Conservation (phyloP, 805 yeast genomes). For the Zygotorulaspora florentina region DNA sequence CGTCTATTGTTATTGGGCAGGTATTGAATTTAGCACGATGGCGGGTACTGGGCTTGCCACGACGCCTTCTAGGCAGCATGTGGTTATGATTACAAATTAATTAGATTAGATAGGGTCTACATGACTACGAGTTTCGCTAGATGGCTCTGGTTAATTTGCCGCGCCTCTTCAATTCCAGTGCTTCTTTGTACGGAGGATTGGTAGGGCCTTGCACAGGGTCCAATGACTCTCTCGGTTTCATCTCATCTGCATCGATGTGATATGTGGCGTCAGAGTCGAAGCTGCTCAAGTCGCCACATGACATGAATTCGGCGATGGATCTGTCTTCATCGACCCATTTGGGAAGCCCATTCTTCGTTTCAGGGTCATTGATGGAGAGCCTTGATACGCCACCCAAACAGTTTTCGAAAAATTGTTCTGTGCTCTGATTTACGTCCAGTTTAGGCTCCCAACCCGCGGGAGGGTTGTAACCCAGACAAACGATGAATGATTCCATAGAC, state of each 20-base stretch:
- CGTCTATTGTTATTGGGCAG: too few relatives aligned
- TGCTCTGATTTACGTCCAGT: conserved; percentile 51
- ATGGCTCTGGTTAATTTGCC: conserved; percentile 48
- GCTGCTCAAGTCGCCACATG: conserved; percentile 88
- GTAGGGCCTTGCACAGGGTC: conserved; percentile 96
- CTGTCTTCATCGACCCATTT: conserved; percentile 58
- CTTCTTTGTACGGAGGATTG: conserved; percentile 93
- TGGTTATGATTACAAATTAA: not conserved
- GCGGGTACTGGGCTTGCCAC: not conserved
- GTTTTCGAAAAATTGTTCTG: conserved; percentile 78
- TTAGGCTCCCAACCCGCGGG: conserved; percentile 79
- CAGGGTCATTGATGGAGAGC: not conserved
- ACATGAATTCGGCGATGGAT: conserved; percentile 81
- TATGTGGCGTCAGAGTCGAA: conserved; percentile 97
- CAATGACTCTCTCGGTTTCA: conserved; percentile 45
- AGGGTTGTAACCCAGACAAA: conserved; percentile 84
- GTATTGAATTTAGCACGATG: not conserved
- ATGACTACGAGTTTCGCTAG: conserved; percentile 1
- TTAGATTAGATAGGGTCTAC: conserved; percentile 1
- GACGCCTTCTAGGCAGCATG: not conserved
- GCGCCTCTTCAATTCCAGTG: conserved; percentile 77
- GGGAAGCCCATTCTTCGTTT: conserved; percentile 29
- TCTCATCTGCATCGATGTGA: conserved; percentile 35
- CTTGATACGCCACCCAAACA: conserved; percentile 47
- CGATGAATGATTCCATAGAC: conserved; percentile 89